These are phyloP conservation scores for Sporothrix pallida DNA, from an alignment of 2,329 filamentous ascomycete genomes.

Conservation along the genomic window DNA sequence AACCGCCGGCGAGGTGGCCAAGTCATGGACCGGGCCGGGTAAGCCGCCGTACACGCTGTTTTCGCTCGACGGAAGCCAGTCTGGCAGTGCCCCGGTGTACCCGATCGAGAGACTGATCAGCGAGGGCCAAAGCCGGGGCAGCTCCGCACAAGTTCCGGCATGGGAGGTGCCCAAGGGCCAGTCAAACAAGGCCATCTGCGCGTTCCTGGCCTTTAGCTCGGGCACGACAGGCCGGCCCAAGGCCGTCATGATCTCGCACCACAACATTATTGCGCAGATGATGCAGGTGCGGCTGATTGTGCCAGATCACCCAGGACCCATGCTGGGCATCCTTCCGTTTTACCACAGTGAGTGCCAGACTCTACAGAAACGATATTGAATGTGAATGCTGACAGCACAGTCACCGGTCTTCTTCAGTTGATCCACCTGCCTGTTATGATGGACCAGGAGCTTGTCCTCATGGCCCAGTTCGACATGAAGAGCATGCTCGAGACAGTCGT, in stretches of 20 bases:
- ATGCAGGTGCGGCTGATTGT: slow-evolving; percentile 64
- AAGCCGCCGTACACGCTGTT: slow-evolving; percentile 15
- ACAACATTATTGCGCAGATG: slow-evolving; percentile 65
- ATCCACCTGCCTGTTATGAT: slow-evolving; percentile 67
- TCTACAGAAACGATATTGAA: background rate
- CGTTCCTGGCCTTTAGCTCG: slow-evolving; percentile 56
- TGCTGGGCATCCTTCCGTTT: slow-evolving; percentile 41
- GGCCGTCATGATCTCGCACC: slow-evolving; percentile 54
- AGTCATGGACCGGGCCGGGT: slow-evolving; percentile 20
- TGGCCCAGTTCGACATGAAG: slow-evolving; percentile 67
- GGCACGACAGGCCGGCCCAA: slow-evolving; percentile 57
- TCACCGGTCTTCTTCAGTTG: slow-evolving; percentile 66
- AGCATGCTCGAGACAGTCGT: slow-evolving; percentile 60
- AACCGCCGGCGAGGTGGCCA: background rate
- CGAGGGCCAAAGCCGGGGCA: slow-evolving; percentile 3
- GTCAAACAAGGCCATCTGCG: slow-evolving; percentile 55
- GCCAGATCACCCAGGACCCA: slow-evolving; percentile 45
- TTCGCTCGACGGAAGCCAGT: slow-evolving; percentile 10
- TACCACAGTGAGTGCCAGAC: slow-evolving; percentile 39
- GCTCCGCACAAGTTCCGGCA: background rate
- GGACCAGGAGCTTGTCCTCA: slow-evolving; percentile 70
- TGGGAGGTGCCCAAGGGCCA: slow-evolving; percentile 36
- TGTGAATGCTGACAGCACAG: background rate
- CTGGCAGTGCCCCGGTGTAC: background rate
- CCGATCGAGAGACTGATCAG: background rate